Evolutionary conservation across 2,329 filamentous ascomycete genomes (phyloP).

Genomic region (Cylindrodendrum hubeiense): DNA sequence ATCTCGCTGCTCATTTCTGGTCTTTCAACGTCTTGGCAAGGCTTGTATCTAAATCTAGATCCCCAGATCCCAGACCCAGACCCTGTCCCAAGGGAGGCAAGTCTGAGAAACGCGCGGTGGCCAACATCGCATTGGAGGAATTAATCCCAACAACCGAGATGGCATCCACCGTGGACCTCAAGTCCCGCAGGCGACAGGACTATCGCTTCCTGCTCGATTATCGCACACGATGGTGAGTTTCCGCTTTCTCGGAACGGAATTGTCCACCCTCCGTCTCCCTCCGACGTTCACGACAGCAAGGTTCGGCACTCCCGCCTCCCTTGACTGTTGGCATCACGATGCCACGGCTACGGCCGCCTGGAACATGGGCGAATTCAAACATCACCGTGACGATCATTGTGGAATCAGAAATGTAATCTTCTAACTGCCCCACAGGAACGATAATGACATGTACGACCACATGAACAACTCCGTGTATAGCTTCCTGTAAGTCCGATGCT

Average conservation of each 20-base stretch:
- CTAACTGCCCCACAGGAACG: conserved; percentile 69
- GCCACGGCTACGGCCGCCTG: neutral
- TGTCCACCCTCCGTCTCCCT: neutral
- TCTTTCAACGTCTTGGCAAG: neutral
- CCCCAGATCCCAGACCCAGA: neutral
- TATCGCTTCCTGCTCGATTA: conserved; percentile 87
- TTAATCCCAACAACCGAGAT: conserved; percentile 7
- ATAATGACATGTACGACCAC: conserved; percentile 96
- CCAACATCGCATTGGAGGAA: neutral
- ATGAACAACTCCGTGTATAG: conserved; percentile 93
- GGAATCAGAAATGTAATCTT: neutral
- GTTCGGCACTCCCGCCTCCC: neutral
- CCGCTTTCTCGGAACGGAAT: neutral
- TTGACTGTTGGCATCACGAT: neutral
- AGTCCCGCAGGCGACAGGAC: conserved; percentile 75
- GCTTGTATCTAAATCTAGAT: neutral
- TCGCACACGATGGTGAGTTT: conserved; percentile 82
- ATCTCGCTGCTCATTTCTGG: neutral
- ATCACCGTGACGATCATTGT: neutral
- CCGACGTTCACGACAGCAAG: neutral
- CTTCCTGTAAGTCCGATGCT: conserved; percentile 68
- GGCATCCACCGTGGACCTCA: conserved; percentile 56
- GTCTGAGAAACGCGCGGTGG: neutral
- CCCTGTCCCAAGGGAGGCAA: neutral
- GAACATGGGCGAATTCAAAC: neutral